Evolutionary conservation across 148 eudicot genomes (phyloP), one percentile per base, ranked within the genome.

Genomic region (Limonium bicolor): DNA sequence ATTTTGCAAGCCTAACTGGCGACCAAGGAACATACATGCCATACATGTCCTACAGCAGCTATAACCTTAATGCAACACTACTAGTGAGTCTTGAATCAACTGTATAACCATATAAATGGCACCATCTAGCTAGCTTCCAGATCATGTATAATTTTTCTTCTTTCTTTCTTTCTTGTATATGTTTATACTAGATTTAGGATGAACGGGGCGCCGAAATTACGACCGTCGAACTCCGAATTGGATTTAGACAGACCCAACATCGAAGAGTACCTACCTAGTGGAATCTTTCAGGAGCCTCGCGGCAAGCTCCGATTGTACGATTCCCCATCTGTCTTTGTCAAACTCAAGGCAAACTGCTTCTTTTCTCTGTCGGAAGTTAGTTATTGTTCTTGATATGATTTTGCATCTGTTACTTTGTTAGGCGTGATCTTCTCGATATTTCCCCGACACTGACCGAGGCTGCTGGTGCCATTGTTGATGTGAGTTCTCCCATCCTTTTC

Each of bases 381-480:
- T 22, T 26, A 40, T 14, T 30, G 28, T 13, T 11, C 5, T 20
- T 35, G n/a, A 8, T 36, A 5, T 27, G 38, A 42, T 1, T 29
- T 43, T 51, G 26, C 30, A 30, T 54, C 6, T 31, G 26, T 46
- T 22, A 14, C 32, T 14, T 44, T 50, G 11, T 13, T 51, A 85
- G 95, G 73, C 63, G 78, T 30, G 95, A 92, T 71, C 62, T 92
- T 77, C 73, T 92, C 26, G 95, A 92, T 47, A 78, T 92, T 54
- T 81, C 99, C 3, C 95, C 99, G 22, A 64, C 78, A 28, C 59
- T 92, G 4, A 92, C 88, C 0, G 94, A 92, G 60, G 95, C 80
- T 14, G 99, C 94, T 63, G 95, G 99, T 38, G 99, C 99, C 47
- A 81, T 92, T 56, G 69, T 92, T 41, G 95, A 92, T 69, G 99